A percentile compares a stretch with the other conserved stretches of the same genome.
These are phyloP conservation scores for Psidium guajava DNA, from an alignment of 345 rosid genomes.

Conservation along the genomic window DNA sequence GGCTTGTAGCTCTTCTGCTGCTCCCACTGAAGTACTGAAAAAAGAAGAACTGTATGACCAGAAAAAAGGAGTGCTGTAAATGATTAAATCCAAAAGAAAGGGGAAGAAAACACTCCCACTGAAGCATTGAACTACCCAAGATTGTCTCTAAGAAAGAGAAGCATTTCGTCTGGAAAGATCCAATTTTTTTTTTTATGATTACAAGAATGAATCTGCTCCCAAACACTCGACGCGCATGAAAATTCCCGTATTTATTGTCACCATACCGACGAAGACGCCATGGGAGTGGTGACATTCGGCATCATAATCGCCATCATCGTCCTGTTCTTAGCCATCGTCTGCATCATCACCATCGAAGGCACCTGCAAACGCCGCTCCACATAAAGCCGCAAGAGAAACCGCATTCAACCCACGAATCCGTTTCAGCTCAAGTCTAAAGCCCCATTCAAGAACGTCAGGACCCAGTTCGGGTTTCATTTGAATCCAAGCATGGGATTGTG, in stretches of 20 bases:
- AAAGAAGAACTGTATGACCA: too few species aligned
- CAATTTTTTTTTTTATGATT: not conserved
- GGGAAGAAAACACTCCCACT: not conserved
- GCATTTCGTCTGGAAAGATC: not conserved
- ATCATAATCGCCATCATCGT: constrained; percentile 61
- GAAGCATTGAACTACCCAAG: not conserved
- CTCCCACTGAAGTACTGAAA: not conserved
- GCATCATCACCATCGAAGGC: constrained; percentile 71
- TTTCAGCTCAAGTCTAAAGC: not conserved
- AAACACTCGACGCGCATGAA: not conserved
- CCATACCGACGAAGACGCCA: not conserved
- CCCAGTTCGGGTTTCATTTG: not conserved
- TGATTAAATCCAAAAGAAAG: not conserved
- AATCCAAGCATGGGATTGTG: not conserved
- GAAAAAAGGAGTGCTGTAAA: too few species aligned
- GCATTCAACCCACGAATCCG: not conserved
- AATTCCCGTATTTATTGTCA: not conserved
- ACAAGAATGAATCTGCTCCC: not conserved
- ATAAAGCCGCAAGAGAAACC: not conserved
- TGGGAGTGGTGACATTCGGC: constrained; percentile 70
- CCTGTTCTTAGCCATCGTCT: constrained; percentile 45
- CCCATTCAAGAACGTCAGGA: not conserved
- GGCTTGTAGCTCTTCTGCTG: not conserved
- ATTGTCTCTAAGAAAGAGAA: not conserved
- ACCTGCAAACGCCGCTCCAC: constrained; percentile 36